Base-by-base conservation (phyloP, 2,329 filamentous ascomycete genomes). In the Hypoxylon sp. region DNA sequence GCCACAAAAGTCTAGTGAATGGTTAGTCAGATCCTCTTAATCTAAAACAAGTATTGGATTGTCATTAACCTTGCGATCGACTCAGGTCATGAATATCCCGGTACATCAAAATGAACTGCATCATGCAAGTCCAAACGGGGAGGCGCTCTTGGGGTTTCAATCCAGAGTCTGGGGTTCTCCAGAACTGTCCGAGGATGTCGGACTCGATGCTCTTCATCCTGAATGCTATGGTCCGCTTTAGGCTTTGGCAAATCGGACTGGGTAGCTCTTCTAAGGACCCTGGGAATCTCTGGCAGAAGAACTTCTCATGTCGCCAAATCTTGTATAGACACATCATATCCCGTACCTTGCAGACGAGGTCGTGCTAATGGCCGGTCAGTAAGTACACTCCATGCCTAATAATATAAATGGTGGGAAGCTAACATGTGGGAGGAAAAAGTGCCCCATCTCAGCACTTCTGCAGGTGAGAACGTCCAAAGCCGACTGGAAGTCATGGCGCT, bases 61-160 rank as follows among this genome's bases (percentile, higher is more conserved):
- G 39, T 26, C 32, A 15, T 51, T 44, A 71, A 73, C 71, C 70
- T 65, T 68, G 56, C 20, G 58, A 65, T 53, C 58, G 62, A 41
- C 61, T 55, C 22, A 70, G 59, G 4, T 41, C 71, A 58, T 77
- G 72, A 48, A 83, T 71, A 55, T 83, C 80, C 20, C 79, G 78
- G 63, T 84, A 84, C 68, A 83, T 79, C 41, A 84, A 74, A 44
- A 84, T 80, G 58, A 84, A 71, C 63, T 83, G 80, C 81, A 83
- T 84, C 71, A 83, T 71, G 69, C 78, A 79, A 15, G 77, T 79
- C 81, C 82, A 84, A 20, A 84, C 68, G n/a, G 79, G 77, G 59
- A 83, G 71, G 50, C 76, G 77, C 53, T 81, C 80, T 13, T 79
- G 71, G 0, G 72, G 64, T 68, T 68, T 68, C 32, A 64, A 37